Percentiles rank a stretch among this genome's conserved stretches.
Evolutionary conservation across 2,329 filamentous ascomycete species (phyloP).

Genomic region (Acrodontium crateriforme): DNA sequence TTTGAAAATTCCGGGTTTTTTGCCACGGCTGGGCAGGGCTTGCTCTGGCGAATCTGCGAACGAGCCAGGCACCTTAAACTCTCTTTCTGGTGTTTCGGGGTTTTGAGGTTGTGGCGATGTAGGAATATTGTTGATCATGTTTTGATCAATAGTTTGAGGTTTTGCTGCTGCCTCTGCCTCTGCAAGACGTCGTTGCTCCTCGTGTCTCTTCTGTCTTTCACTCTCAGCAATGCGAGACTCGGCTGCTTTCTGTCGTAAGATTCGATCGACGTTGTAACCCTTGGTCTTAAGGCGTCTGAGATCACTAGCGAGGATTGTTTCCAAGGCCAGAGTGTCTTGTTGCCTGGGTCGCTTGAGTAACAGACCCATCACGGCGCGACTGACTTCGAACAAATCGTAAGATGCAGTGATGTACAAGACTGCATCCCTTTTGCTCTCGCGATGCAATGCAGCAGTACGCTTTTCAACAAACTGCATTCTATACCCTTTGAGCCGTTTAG

Average conservation of each 20-base stretch:
- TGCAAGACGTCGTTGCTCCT: conserved; percentile 39
- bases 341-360: conserved; percentile 72
- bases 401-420: conserved; percentile 64
- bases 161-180: conserved; percentile 15
- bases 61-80: conserved; percentile 54
- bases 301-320: conserved; percentile 78
- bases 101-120: conserved; percentile 1
- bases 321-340: conserved; percentile 78
- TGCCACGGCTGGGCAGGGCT: conserved; percentile 18
- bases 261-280: conserved; percentile 93
- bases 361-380: conserved; percentile 69
- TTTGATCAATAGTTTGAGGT: conserved; percentile 3
- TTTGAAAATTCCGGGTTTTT: conserved; percentile 49
- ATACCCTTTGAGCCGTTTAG: conserved; percentile 60
- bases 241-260: conserved; percentile 73
- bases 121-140: not conserved
- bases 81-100: conserved; percentile 15
- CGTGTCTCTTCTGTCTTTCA: conserved; percentile 53
- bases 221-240: conserved; percentile 80
- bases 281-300: conserved; percentile 68
- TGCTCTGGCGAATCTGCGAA: conserved; percentile 51
- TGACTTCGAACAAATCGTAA: conserved; percentile 83
- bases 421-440: conserved; percentile 40
- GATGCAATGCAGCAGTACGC: conserved; percentile 56
- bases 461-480: conserved; percentile 59